phyloP scores from a whole-genome alignment of 2,329 filamentous ascomycete genomes.

The Endoconidiophora laricicola region DNA sequence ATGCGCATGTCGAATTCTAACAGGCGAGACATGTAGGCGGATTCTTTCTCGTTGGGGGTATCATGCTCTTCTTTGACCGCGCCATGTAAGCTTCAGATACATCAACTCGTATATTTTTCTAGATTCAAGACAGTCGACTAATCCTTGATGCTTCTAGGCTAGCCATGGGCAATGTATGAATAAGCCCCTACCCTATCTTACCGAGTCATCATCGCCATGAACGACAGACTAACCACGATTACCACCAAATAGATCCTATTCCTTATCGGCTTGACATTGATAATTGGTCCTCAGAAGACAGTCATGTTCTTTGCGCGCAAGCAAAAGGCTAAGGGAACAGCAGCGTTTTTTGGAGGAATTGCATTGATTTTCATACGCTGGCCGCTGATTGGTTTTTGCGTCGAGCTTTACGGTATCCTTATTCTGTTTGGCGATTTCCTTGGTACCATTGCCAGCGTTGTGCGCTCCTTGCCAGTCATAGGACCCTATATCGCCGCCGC shows the following conservation, averaged over 20 bases:
- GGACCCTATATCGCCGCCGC: conserved; percentile 68
- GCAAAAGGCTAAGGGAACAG: conserved; percentile 83
- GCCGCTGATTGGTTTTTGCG: conserved; percentile 76
- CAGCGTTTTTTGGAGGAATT: conserved; percentile 72
- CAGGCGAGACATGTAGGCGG: conserved; percentile 41
- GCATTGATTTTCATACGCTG: conserved; percentile 74
- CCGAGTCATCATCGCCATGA: conserved; percentile 8
- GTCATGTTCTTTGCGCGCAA: conserved; percentile 84
- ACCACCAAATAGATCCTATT: conserved; percentile 63
- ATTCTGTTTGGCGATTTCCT: conserved; percentile 93
- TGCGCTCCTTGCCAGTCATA: conserved; percentile 66
- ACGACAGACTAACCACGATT: conserved; percentile 11
- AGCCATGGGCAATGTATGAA: conserved; percentile 83
- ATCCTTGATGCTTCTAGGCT: conserved; percentile 37
- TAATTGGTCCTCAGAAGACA: conserved; percentile 86
- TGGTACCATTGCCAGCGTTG: conserved; percentile 78
- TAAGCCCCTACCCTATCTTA: conserved; percentile 7
- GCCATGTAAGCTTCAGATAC: conserved; percentile 51
- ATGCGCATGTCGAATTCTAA: background rate
- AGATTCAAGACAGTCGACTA: conserved; percentile 1
- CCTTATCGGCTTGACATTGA: conserved; percentile 86
- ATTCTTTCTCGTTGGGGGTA: conserved; percentile 85
- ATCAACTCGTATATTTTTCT: background rate
- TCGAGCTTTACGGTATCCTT: conserved; percentile 86
- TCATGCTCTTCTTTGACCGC: conserved; percentile 94